Conservation (phyloP, 164 flowering plant species). For the Stephania cephalantha region DNA sequence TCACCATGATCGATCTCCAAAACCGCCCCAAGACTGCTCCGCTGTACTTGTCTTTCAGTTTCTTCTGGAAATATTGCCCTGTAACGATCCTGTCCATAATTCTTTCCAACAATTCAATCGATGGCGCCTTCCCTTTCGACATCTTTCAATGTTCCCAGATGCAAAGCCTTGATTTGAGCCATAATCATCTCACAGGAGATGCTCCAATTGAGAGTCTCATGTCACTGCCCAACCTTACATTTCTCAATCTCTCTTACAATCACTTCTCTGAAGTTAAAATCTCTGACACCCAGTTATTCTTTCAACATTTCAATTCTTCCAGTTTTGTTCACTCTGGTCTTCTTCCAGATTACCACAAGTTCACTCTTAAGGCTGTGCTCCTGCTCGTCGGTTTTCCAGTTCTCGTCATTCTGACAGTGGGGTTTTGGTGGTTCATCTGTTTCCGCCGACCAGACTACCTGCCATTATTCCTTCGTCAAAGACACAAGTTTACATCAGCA, state of each 20-base stretch:
- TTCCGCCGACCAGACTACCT: slow-evolving; percentile 40
- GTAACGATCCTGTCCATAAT: slow-evolving; percentile 33
- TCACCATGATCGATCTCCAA: slow-evolving; percentile 44
- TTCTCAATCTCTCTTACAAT: slow-evolving; percentile 50
- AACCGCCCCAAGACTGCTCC: slow-evolving; percentile 36
- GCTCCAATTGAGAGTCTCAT: slow-evolving; percentile 32
- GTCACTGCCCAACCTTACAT: slow-evolving; percentile 35
- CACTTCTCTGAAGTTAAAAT: slow-evolving; percentile 35
- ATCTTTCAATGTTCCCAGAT: slow-evolving; percentile 45
- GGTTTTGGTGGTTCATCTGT: slow-evolving; percentile 35
- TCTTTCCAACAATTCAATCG: slow-evolving; percentile 42
- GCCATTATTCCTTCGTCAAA: slow-evolving; percentile 15
- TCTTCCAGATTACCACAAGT: slow-evolving; percentile 24
- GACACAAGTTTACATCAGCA: slow-evolving; percentile 31
- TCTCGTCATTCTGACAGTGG: slow-evolving; percentile 20
- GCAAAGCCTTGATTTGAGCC: slow-evolving; percentile 48
- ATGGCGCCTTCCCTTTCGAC: slow-evolving; percentile 44
- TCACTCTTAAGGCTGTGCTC: slow-evolving; percentile 25
- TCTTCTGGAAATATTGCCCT: slow-evolving; percentile 73
- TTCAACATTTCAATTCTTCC: slow-evolving; percentile 34
- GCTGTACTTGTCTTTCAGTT: slow-evolving; percentile 49
- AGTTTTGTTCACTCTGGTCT: slow-evolving; percentile 51
- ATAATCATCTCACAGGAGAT: slow-evolving; percentile 40
- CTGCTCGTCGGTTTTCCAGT: slow-evolving; percentile 34
- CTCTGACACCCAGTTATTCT: slow-evolving; percentile 30